Percentiles rank a stretch among this genome's conserved stretches.
These are phyloP conservation scores for Salvia hispanica DNA, from an alignment of 257 asterid genomes.

Conservation along the genomic window DNA sequence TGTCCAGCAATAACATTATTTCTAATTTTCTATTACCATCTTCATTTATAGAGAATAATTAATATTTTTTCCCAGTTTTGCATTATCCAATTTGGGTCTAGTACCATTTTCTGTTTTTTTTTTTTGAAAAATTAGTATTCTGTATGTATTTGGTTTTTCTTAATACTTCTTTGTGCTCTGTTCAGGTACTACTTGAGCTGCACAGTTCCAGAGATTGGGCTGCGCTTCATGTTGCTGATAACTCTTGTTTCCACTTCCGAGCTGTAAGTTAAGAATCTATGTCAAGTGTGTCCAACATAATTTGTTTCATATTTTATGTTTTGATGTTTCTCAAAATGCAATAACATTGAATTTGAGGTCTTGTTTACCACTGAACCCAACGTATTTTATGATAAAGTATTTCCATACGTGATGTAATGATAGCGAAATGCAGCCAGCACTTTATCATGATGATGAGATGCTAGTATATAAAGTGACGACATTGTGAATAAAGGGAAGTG, in stretches of 20 bases:
- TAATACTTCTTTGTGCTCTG: slow-evolving; percentile 19
- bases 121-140: slow-evolving; percentile 14
- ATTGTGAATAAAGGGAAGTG: background rate
- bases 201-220: slow-evolving; percentile 73
- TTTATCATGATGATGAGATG: background rate
- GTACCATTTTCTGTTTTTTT: background rate
- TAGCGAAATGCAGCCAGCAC: background rate
- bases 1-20: slow-evolving; percentile 6
- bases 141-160: slow-evolving; percentile 22
- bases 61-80: slow-evolving; percentile 9
- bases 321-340: slow-evolving; percentile 6
- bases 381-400: background rate
- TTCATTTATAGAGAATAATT: slow-evolving; percentile 4
- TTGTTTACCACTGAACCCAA: background rate
- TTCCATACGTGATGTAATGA: background rate
- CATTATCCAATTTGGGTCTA: slow-evolving; percentile 4
- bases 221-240: slow-evolving; percentile 87
- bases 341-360: background rate
- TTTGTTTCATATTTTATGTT: background rate
- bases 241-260: slow-evolving; percentile 95
- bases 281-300: slow-evolving; percentile 4
- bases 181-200: slow-evolving; percentile 69
- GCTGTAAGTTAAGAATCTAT: slow-evolving; percentile 58
- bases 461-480: background rate
- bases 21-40: slow-evolving; percentile 15